Base-by-base conservation (phyloP, 768 basidiomycete genomes). In the Russula griseocarnosa region DNA sequence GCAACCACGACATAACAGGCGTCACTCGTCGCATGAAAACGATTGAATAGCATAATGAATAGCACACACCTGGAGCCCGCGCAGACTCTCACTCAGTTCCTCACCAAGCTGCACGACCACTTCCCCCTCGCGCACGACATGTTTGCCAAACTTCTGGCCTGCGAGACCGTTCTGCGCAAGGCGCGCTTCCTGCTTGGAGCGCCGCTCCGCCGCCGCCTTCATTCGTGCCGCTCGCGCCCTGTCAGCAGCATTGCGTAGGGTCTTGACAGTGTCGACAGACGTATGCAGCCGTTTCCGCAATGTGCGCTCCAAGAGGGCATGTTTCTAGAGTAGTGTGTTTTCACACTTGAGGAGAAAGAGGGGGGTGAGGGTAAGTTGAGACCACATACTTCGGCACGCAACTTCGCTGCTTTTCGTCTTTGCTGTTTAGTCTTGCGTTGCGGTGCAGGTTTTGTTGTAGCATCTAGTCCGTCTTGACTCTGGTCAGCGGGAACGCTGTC, bases 91-190 rank as follows among this genome's bases (percentile, higher is more conserved):
- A 61, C 82, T 88, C 55, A 97, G 74, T 71, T 97, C 92, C 66
- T 96, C 94, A 2, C 92, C 92, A 0, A 96, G 80, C 74, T 97
- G 94, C 18, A 98, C 94, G 51, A 87, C 90, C 5, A 94, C 81
- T 38, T 80, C 78, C 16, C 78, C 81, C 68, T 83, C 84, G 1
- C 83, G 84, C 0, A 95, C 87, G 42, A 79, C 80, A 69, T 95
- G 86, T 73, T 86, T 94, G 9, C 95, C 95, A 0, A 97, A 70
- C 70, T 81, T 84, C 73, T 84, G 81, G 0, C 94, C 94, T 0
- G 79, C 84, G 14, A 94, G 73, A 9, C 94, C 92, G 36, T 76
- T 74, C 46, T 75, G 77, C 70, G 79, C 82, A 54, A 87, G 73
- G 65, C 80, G 85, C 64, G 85, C 79, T 58, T 76, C 71, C 66